Evolutionary conservation across 177 flowering plant genomes (phyloP).

Genomic region (Telopea speciosissima): DNA sequence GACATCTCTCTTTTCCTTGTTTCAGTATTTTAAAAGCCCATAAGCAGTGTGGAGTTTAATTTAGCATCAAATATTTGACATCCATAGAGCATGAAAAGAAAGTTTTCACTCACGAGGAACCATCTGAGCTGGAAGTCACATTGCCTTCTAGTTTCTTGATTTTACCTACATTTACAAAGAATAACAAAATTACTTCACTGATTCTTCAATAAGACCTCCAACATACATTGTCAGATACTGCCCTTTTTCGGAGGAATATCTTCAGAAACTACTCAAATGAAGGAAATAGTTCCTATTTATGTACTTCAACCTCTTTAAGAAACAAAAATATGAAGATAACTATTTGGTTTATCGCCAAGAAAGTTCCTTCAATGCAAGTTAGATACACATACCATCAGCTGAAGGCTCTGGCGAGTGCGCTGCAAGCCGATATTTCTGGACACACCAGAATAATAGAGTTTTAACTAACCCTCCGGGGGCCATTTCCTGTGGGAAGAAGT

Average conservation of each 20-base stretch:
- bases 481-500: background rate
- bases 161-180: constrained; percentile 28
- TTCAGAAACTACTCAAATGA: background rate
- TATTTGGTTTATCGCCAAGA: background rate
- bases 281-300: background rate
- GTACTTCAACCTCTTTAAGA: background rate
- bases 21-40: background rate
- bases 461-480: background rate
- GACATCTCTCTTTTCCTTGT: background rate
- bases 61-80: background rate
- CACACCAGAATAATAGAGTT: constrained; percentile 10
- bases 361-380: background rate
- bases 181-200: background rate
- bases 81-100: background rate
- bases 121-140: constrained; percentile 41
- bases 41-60: background rate
- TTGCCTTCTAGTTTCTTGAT: constrained; percentile 59
- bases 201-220: background rate
- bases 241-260: background rate
- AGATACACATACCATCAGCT: constrained; percentile 61
- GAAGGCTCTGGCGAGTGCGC: constrained; percentile 79
- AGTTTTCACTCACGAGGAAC: constrained; percentile 54
- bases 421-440: constrained; percentile 96
- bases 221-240: background rate
- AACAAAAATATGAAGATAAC: background rate